These are phyloP conservation scores for Termitomyces sp. DNA, from an alignment of 768 basidiomycete species.

Conservation along the genomic window DNA sequence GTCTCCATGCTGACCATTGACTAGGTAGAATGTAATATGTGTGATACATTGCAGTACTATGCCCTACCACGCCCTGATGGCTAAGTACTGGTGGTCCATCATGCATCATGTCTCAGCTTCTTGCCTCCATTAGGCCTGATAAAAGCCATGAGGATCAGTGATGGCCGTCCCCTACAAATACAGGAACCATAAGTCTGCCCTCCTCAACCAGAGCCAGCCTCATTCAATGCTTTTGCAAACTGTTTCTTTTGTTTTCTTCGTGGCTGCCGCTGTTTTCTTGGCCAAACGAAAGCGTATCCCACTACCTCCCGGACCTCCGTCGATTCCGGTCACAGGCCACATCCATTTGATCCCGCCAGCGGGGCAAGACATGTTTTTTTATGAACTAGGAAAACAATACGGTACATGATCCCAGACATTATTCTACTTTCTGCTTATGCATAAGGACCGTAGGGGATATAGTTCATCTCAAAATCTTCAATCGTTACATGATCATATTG, in stretches of 20 bases:
- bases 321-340: conserved; percentile 30
- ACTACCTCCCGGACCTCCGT: conserved; percentile 28
- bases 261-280: not conserved
- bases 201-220: no score
- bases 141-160: no score
- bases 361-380: conserved; percentile 21
- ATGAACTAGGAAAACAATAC: conserved; percentile 25
- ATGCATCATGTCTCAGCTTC: no score
- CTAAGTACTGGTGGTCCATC: no score
- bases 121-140: no score
- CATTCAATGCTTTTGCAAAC: not conserved
- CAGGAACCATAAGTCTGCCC: not conserved
- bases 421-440: not conserved
- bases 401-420: conserved; percentile 14
- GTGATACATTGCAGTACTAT: no score
- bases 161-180: not conserved
- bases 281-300: not conserved
- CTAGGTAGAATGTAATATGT: no score
- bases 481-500: conserved; percentile 18
- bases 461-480: conserved; percentile 11
- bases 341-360: conserved; percentile 24
- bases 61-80: no score
- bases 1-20: no score
- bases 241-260: not conserved
- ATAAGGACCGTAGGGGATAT: not conserved